phyloP scores from a whole-genome alignment of 441 rosid species.

The Melastoma candidum region DNA sequence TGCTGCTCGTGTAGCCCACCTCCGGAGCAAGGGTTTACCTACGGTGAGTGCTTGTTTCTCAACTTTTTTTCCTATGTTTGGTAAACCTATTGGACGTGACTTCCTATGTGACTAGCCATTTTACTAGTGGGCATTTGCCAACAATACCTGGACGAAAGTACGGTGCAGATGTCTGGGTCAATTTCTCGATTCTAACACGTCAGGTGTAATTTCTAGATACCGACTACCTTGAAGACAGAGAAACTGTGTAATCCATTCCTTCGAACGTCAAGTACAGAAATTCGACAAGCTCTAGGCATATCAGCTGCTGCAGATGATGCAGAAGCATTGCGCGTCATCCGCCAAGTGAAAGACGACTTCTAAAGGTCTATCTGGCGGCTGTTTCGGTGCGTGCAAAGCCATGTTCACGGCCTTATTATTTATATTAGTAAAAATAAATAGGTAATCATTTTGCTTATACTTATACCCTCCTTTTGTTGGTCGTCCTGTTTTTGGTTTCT shows the following conservation, averaged over 20 bases:
- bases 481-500: too few relatives aligned
- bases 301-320: conserved; percentile 50
- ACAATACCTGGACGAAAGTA: too few relatives aligned
- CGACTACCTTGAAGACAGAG: conserved; percentile 70
- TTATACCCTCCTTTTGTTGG: too few relatives aligned
- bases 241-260: conserved; percentile 94
- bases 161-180: too few relatives aligned
- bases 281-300: conserved; percentile 47
- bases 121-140: background rate
- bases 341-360: conserved; percentile 71
- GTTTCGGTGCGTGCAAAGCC: too few relatives aligned
- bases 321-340: conserved; percentile 56
- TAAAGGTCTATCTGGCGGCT: conserved; percentile 12
- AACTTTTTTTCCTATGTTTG: conserved; percentile 3
- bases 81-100: too few relatives aligned
- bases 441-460: too few relatives aligned
- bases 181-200: too few relatives aligned
- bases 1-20: conserved; percentile 68
- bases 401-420: too few relatives aligned
- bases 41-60: conserved; percentile 38
- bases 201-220: conserved; percentile 37
- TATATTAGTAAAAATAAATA: too few relatives aligned
- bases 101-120: background rate
- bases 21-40: conserved; percentile 71
- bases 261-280: conserved; percentile 59